Conservation (phyloP, 805 yeast species). For the Saturnispora silvae region DNA sequence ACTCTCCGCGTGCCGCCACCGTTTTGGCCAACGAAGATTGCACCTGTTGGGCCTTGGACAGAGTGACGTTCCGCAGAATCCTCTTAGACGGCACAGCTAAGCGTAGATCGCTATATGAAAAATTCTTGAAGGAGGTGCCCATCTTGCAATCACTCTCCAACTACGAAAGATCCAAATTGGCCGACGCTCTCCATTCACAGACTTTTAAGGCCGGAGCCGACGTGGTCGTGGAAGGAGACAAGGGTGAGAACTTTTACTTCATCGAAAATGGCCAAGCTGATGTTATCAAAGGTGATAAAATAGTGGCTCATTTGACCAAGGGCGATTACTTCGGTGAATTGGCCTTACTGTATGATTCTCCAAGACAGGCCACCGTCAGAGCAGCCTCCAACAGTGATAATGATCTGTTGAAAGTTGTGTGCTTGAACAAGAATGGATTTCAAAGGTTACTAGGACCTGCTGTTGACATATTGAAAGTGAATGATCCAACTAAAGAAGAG, state of each 20-base stretch:
- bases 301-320: slow-evolving; percentile 48
- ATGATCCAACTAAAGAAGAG: slow-evolving; percentile 57
- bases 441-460: slow-evolving; percentile 92
- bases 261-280: slow-evolving; percentile 77
- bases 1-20: slow-evolving; percentile 96
- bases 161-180: slow-evolving; percentile 82
- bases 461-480: slow-evolving; percentile 73
- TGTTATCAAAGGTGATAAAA: slow-evolving; percentile 52
- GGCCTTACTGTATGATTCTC: slow-evolving; percentile 81
- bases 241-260: slow-evolving; percentile 64
- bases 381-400: too few species aligned
- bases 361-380: slow-evolving; percentile 87
- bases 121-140: slow-evolving; percentile 77
- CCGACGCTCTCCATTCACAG: slow-evolving; percentile 86
- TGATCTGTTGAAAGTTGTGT: slow-evolving; percentile 74
- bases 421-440: slow-evolving; percentile 85
- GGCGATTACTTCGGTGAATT: slow-evolving; percentile 97
- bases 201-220: slow-evolving; percentile 57
- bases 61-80: slow-evolving; percentile 86
- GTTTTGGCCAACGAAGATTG: slow-evolving; percentile 64
- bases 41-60: slow-evolving; percentile 85
- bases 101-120: slow-evolving; percentile 85
- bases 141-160: slow-evolving; percentile 61
- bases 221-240: slow-evolving; percentile 80
- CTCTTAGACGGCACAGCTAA: slow-evolving; percentile 82